phyloP scores from a whole-genome alignment of 257 asterid species.

The Petrea volubilis region DNA sequence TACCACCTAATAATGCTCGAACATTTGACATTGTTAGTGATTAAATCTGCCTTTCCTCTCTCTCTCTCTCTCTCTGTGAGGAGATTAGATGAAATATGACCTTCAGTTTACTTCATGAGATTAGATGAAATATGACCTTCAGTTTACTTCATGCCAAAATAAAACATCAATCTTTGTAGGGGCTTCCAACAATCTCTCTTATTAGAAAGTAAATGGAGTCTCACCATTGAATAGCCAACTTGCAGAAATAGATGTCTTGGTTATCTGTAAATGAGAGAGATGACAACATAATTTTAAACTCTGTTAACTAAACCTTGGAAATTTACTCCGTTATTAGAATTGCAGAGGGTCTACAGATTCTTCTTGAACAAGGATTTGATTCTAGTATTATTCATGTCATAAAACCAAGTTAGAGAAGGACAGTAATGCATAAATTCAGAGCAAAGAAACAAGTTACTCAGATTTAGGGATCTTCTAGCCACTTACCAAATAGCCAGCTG shows the following conservation, averaged over 20 bases:
- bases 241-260: neutral
- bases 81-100: neutral
- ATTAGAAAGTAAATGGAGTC: neutral
- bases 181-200: neutral
- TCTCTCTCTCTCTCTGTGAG: neutral
- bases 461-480: neutral
- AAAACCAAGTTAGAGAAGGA: neutral
- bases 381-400: neutral
- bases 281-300: too few species aligned
- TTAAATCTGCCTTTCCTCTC: neutral
- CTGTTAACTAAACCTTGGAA: too few species aligned
- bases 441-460: neutral
- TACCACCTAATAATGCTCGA: neutral
- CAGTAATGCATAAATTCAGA: neutral
- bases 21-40: neutral
- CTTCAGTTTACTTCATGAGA: neutral
- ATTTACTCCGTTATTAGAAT: neutral
- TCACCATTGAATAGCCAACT: neutral
- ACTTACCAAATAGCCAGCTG: neutral
- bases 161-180: neutral
- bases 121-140: too few species aligned
- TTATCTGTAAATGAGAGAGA: neutral
- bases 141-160: too few species aligned
- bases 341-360: neutral
- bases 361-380: neutral